Conservation (phyloP, 805 yeast species). For the Candida ponderosae region DNA sequence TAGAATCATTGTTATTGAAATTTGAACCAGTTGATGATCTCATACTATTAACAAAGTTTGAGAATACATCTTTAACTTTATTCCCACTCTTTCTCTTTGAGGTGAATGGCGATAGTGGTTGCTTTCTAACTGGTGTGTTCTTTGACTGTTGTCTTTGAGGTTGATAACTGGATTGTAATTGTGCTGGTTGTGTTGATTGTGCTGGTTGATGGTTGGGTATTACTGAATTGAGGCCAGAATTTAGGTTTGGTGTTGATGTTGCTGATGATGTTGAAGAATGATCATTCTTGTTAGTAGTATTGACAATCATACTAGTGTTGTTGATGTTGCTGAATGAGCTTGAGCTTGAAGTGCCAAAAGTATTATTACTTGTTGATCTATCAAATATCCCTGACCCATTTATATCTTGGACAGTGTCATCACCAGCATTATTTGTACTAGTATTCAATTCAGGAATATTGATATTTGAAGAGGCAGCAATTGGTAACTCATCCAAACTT, state of each 20-base stretch:
- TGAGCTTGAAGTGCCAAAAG: constrained; percentile 3
- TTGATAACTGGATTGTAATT: constrained; percentile 5
- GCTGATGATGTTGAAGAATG: constrained; percentile 6
- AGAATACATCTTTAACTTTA: constrained; percentile 51
- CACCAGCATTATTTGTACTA: constrained; percentile 15
- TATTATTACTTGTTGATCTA: neutral
- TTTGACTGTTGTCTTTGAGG: constrained; percentile 4
- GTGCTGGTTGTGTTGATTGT: constrained; percentile 3
- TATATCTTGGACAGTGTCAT: constrained; percentile 13
- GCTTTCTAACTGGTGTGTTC: constrained; percentile 13
- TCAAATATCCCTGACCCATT: neutral
- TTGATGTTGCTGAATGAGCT: constrained; percentile 7
- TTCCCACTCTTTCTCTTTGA: constrained; percentile 34
- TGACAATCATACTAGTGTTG: constrained; percentile 1
- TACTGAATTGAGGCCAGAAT: no score
- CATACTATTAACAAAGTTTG: constrained; percentile 37
- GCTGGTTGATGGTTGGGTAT: neutral
- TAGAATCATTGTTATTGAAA: constrained; percentile 5
- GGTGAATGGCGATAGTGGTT: constrained; percentile 18
- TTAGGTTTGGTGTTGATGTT: constrained; percentile 6
- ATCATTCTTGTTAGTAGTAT: constrained; percentile 2
- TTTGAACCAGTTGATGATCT: constrained; percentile 28
- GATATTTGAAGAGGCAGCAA: constrained; percentile 20
- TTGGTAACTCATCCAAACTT: constrained; percentile 12
- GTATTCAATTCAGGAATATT: constrained; percentile 16